Evolutionary conservation across 805 yeast species (phyloP).

Genomic region (Zygosaccharomyces bailii): DNA sequence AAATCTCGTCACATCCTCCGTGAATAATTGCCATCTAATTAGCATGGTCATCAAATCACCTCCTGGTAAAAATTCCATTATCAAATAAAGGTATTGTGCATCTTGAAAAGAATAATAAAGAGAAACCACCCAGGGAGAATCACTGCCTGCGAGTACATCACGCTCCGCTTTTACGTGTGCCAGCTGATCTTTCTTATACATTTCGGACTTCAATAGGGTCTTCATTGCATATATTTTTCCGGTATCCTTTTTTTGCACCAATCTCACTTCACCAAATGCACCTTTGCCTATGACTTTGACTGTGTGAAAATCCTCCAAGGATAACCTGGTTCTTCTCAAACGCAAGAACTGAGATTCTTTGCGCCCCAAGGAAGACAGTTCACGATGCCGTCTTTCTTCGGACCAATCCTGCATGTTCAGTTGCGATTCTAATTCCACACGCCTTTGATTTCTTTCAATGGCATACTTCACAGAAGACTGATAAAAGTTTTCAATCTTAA

Average conservation of each 20-base stretch:
- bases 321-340: slow-evolving; percentile 75
- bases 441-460: slow-evolving; percentile 90
- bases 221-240: slow-evolving; percentile 94
- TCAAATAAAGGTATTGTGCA: slow-evolving; percentile 73
- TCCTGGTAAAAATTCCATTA: slow-evolving; percentile 94
- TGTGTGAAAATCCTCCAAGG: slow-evolving; percentile 80
- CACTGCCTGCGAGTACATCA: slow-evolving; percentile 87
- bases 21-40: slow-evolving; percentile 88
- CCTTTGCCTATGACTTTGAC: slow-evolving; percentile 94
- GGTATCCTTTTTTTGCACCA: slow-evolving; percentile 89
- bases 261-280: slow-evolving; percentile 94
- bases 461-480: slow-evolving; percentile 86
- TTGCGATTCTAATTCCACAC: slow-evolving; percentile 77
- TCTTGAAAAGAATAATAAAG: slow-evolving; percentile 69
- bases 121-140: slow-evolving; percentile 90
- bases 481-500: slow-evolving; percentile 79
- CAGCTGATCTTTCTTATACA: slow-evolving; percentile 90
- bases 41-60: slow-evolving; percentile 94
- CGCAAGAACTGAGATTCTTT: slow-evolving; percentile 86
- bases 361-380: slow-evolving; percentile 75
- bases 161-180: slow-evolving; percentile 96
- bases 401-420: slow-evolving; percentile 66
- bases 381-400: slow-evolving; percentile 82
- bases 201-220: slow-evolving; percentile 82
- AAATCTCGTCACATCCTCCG: slow-evolving; percentile 88